These are phyloP conservation scores for Apiospora phragmitis DNA, from an alignment of 2,329 filamentous ascomycete species.

Conservation along the genomic window DNA sequence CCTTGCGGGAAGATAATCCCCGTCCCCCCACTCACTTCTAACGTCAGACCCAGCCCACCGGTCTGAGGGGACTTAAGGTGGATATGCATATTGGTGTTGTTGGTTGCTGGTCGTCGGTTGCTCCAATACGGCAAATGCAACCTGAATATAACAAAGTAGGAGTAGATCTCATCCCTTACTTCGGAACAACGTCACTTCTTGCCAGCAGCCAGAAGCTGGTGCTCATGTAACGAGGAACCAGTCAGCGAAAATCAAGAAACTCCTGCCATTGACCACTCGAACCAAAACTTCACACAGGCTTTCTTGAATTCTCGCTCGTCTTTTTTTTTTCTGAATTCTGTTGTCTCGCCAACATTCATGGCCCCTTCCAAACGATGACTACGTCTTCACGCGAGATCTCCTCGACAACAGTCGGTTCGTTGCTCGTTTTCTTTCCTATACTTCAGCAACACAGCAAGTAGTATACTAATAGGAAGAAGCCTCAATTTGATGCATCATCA, in stretches of 20 bases:
- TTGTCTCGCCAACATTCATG: conserved; percentile 10
- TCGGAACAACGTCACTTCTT: neutral
- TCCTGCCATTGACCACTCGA: neutral
- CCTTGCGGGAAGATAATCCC: too few relatives aligned
- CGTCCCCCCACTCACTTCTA: too few relatives aligned
- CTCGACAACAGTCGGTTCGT: conserved; percentile 15
- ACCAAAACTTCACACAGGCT: neutral
- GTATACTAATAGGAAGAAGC: neutral
- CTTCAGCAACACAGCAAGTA: neutral
- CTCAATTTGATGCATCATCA: conserved; percentile 19
- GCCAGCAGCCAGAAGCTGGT: neutral
- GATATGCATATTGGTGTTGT: too few relatives aligned
- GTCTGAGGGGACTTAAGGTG: too few relatives aligned
- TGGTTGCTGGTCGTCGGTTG: neutral
- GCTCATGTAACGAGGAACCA: neutral
- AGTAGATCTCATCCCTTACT: neutral
- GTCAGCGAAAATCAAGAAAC: neutral
- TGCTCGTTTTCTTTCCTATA: neutral
- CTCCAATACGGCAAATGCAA: neutral
- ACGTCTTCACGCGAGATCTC: conserved; percentile 13
- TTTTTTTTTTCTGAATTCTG: neutral
- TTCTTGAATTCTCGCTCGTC: neutral
- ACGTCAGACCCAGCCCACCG: too few relatives aligned
- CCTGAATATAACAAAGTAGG: neutral
- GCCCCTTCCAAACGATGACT: conserved; percentile 10